Conservation (phyloP, 2,329 filamentous ascomycete species). For the Alternaria longipes region DNA sequence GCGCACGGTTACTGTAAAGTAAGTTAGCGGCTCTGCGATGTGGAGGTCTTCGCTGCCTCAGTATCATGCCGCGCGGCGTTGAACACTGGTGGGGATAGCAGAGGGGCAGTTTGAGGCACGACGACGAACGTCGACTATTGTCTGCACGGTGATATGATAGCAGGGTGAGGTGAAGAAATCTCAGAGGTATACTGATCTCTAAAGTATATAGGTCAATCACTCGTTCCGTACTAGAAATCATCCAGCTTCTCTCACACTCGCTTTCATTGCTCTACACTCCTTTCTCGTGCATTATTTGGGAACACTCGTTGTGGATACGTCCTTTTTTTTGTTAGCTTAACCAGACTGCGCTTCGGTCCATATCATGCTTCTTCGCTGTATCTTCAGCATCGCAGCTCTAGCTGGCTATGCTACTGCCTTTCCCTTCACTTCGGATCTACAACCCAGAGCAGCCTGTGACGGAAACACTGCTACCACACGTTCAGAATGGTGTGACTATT, state of each 20-base stretch:
- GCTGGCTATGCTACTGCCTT: background rate
- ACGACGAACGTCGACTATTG: background rate
- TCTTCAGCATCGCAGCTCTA: background rate
- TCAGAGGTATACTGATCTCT: background rate
- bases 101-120: background rate
- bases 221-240: background rate
- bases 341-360: background rate
- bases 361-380: background rate
- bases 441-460: slow-evolving; percentile 34
- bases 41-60: background rate
- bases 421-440: background rate
- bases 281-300: background rate
- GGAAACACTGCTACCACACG: slow-evolving; percentile 45
- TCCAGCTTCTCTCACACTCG: background rate
- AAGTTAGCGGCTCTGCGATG: background rate
- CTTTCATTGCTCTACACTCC: background rate
- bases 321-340: background rate
- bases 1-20: no score
- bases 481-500: slow-evolving; percentile 58
- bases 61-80: background rate
- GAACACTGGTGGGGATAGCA: background rate
- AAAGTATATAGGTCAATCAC: background rate
- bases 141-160: background rate
- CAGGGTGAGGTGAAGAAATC: background rate
- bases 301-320: background rate